Evolutionary conservation across 331 rosid genomes (phyloP).

Genomic region (Quercus lobata): DNA sequence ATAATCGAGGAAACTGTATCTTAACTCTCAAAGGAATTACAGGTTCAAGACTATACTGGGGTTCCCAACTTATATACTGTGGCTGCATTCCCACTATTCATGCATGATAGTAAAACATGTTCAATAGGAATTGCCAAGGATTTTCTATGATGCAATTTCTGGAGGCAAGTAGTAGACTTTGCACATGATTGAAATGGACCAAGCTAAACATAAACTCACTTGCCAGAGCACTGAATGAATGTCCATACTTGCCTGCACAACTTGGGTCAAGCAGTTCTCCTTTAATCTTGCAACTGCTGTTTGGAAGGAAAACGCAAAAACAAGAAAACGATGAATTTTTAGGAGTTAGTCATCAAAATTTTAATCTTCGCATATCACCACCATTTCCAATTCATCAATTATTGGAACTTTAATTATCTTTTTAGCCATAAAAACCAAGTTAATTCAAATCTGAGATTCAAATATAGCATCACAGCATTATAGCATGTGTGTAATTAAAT

Average conservation of each 20-base stretch:
- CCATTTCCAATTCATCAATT: not conserved
- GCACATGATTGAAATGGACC: not conserved
- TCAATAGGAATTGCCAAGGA: not conserved
- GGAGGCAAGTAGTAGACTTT: not conserved
- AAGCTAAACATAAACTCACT: not conserved
- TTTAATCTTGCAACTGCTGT: constrained; percentile 13
- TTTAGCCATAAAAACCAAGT: not conserved
- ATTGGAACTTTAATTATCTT: not conserved
- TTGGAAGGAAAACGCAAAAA: not conserved
- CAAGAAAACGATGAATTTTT: constrained; percentile 6
- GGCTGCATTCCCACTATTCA: too few species aligned
- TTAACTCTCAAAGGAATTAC: not conserved
- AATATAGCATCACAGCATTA: not conserved
- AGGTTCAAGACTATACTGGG: not conserved
- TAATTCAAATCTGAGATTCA: not conserved
- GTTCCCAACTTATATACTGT: too few species aligned
- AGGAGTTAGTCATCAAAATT: constrained; percentile 1
- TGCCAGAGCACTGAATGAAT: not conserved
- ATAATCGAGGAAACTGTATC: not conserved
- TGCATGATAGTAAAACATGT: not conserved
- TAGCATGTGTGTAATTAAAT: not conserved
- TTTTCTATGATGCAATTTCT: not conserved
- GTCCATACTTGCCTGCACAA: not conserved
- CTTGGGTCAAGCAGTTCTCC: constrained; percentile 28
- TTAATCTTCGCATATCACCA: not conserved